Evolutionary conservation across 31 red algal species (phyloP), one percentile per base, ranked within the genome.

Genomic region (Porphyra umbilicalis): DNA sequence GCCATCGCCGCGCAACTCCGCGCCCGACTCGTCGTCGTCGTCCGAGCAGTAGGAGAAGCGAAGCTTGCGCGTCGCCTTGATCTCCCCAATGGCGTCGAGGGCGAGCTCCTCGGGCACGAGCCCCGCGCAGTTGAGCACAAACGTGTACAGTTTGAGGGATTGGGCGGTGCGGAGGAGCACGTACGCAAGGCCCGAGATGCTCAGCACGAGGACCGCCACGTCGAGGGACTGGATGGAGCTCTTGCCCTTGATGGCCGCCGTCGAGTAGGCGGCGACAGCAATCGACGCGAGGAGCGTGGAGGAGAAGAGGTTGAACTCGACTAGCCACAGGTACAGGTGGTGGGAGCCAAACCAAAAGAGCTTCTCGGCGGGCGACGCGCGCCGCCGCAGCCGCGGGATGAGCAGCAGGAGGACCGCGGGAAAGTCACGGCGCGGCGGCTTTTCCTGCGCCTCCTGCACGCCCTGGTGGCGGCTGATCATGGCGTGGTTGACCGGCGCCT

Each of bases 261-360:
- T 78, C 37, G 82, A 85, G 32, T 88, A 35, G 33, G 86, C 76
- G 32, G 88, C 88, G 36, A 76, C 82, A 11, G 92, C 74, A 0
- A 88, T 85, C 10, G 92, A 46, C 76, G 88, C 34, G 35, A 90
- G 82, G 30, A 94, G 85, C n/a, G 92, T 94, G 15, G 92, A 88
- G 46, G 90, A 94, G 88, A 94, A 94, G 68, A 94, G 57, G 10
- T 76, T 79, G 79, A 94, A 94, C 79, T 94, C 92, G 33, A 90
- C 88, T 35, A 84, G 90, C 88, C 88, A 94, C 82, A 94, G 39
- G 80, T 85, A 94, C 37, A 94, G 90, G 76, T 85, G 83, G 87
- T 94, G 92, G 10, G 92, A 94, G 20, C 92, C 92, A 82, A 90
- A 90, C 92, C 92, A 94, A 57, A 94, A 94, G 71, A 90, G 83